Conservation (phyloP, 1,284 basidiomycete genomes). For the Heliocybe sulcata region DNA sequence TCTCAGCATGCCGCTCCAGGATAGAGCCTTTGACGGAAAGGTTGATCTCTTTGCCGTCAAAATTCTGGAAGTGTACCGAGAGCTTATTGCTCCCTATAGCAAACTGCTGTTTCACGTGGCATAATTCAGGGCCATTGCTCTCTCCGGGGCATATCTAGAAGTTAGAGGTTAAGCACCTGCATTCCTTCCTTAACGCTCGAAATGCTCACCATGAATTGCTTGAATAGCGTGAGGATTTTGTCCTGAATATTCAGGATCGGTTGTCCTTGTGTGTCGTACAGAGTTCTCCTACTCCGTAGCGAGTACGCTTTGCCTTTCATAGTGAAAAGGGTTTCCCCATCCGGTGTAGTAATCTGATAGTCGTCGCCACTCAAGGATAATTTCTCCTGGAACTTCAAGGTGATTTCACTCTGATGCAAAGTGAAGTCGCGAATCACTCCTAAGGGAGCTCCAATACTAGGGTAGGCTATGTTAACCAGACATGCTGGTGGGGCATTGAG, state of each 20-base stretch:
- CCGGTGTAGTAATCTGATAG: not conserved
- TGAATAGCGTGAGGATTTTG: not conserved
- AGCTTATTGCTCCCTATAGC: not conserved
- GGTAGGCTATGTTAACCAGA: too few relatives aligned
- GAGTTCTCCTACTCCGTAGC: not conserved
- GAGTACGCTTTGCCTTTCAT: conserved; percentile 1
- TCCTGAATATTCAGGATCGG: not conserved
- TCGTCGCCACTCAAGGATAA: conserved; percentile 1
- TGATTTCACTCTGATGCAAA: conserved; percentile 1
- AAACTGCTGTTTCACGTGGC: not conserved
- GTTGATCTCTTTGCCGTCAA: not conserved
- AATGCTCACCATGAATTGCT: not conserved
- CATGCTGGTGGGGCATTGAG: too few relatives aligned
- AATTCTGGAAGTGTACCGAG: not conserved
- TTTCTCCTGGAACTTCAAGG: conserved; percentile 2
- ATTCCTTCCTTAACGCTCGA: too few relatives aligned
- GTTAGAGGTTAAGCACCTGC: too few relatives aligned
- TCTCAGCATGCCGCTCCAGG: not conserved
- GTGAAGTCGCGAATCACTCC: not conserved
- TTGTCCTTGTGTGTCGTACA: not conserved
- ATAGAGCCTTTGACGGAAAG: not conserved
- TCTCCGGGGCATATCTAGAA: not conserved
- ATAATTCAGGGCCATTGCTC: not conserved
- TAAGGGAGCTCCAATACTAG: not conserved
- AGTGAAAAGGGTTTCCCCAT: not conserved